Evolutionary conservation across 148 eudicot genomes (phyloP), one percentile per base, ranked within the genome.

Genomic region (Mesembryanthemum crystallinum): DNA sequence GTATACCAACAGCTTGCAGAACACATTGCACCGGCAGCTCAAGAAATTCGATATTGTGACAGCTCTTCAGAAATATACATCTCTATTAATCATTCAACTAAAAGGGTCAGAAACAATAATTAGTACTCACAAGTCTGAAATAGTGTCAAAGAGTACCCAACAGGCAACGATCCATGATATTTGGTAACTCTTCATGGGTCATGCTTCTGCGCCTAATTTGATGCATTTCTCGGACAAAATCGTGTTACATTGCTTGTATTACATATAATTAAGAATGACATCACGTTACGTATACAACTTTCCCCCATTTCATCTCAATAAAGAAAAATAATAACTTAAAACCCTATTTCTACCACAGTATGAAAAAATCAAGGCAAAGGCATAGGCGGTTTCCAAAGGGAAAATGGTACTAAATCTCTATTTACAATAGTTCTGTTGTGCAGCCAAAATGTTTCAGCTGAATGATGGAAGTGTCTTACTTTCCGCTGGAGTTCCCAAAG

Each of bases 371-470:
- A 92, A 77, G 96, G 98, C 85, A 92, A 84, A 29, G 90, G 89
- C 91, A 90, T 78, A 25, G 98, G 97, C 49, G 96, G 90, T 82
- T 80, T 90, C 98, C 97, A 94, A 60, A 79, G 86, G 72, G 80
- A 79, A 60, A 94, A 90, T 49, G 94, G 90, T 21, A 85, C 81
- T 64, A 94, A 85, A 75, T 92, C 82, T 84, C 97, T 82, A 63
- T 88, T 94, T 7, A 94, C 89, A 59, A 89, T 72, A 42, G 93
- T 82, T 64, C 84, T 79, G 76, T 94, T 90, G 80, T 94, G 98
- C 74, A 92, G 79, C 98, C 98, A 94, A 83, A 94, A 94, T 30
- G 97, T 94, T 82, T 92, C 97, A 0, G 91, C 81, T 66, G 98
- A 94, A 69, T 89, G 97, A 78, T 92, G 98, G 69, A 94, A 94